Conservation (phyloP, 768 basidiomycete species). For the Auricularia sp. region DNA sequence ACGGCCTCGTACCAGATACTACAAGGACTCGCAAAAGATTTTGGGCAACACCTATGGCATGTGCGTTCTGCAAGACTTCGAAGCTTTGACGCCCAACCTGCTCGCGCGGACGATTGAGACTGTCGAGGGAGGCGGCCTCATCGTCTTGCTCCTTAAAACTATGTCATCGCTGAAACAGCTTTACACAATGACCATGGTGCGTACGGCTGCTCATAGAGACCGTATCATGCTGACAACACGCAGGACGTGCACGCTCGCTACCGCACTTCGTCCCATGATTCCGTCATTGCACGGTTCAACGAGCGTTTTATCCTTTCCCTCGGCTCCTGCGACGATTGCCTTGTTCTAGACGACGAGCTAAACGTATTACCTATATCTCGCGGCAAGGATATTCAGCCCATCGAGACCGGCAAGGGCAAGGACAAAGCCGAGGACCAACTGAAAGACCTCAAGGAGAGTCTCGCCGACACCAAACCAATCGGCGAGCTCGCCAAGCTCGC, state of each 20-base stretch:
- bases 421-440: conserved; percentile 54
- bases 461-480: conserved; percentile 76
- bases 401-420: conserved; percentile 38
- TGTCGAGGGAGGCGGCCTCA: conserved; percentile 87
- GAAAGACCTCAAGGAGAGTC: conserved; percentile 62
- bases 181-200: conserved; percentile 79
- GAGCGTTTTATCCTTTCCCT: conserved; percentile 98
- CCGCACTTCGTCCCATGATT: conserved; percentile 80
- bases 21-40: conserved; percentile 95
- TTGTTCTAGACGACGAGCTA: conserved; percentile 94
- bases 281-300: conserved; percentile 91
- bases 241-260: conserved; percentile 96
- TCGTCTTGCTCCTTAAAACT: conserved; percentile 85
- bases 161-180: conserved; percentile 89
- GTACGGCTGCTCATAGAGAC: conserved; percentile 32
- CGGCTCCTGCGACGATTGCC: conserved; percentile 83
- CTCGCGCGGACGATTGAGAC: conserved; percentile 96
- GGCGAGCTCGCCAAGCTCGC: conserved; percentile 85
- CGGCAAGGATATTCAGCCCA: conserved; percentile 79
- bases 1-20: conserved; percentile 45
- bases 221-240: conserved; percentile 9
- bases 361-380: conserved; percentile 94
- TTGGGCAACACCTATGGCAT: conserved; percentile 97
- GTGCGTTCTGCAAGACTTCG: conserved; percentile 95
- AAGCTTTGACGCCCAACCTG: conserved; percentile 94